Conservation (phyloP, 1,139 yeast species). For the Sugiyamaella neomexicana region DNA sequence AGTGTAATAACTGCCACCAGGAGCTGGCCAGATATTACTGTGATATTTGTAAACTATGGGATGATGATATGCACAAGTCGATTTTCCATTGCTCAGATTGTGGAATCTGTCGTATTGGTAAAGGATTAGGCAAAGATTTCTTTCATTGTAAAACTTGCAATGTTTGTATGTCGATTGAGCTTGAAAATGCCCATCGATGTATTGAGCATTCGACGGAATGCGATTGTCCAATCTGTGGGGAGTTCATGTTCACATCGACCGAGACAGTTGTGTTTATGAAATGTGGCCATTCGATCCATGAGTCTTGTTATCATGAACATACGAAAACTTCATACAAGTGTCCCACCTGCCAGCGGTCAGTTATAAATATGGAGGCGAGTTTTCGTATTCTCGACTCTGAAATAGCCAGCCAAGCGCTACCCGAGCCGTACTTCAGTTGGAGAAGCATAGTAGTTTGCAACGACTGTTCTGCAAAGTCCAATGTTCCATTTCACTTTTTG, state of each 20-base stretch:
- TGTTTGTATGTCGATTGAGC: conserved; percentile 80
- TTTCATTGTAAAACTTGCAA: conserved; percentile 91
- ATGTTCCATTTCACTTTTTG: conserved; percentile 74
- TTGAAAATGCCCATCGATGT: conserved; percentile 76
- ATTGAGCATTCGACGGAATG: conserved; percentile 86
- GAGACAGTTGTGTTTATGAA: conserved; percentile 86
- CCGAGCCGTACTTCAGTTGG: conserved; percentile 78
- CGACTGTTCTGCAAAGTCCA: conserved; percentile 84
- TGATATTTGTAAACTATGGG: conserved; percentile 74
- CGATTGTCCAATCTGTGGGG: conserved; percentile 91
- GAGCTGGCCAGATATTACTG: conserved; percentile 79
- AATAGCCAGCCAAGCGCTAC: conserved; percentile 71
- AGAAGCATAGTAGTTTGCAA: conserved; percentile 76
- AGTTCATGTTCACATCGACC: conserved; percentile 84
- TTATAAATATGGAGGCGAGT: conserved; percentile 83
- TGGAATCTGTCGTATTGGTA: conserved; percentile 88
- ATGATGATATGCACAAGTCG: conserved; percentile 71
- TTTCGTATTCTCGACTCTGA: conserved; percentile 84
- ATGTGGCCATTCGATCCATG: conserved; percentile 95
- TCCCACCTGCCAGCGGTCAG: conserved; percentile 83
- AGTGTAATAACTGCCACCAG: conserved; percentile 65
- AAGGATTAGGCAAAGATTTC: conserved; percentile 83
- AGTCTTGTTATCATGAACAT: conserved; percentile 75
- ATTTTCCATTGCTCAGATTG: conserved; percentile 92
- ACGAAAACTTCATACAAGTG: conserved; percentile 82